Base-by-base conservation (phyloP, 768 basidiomycete species). In the Pulveroboletus sp. region DNA sequence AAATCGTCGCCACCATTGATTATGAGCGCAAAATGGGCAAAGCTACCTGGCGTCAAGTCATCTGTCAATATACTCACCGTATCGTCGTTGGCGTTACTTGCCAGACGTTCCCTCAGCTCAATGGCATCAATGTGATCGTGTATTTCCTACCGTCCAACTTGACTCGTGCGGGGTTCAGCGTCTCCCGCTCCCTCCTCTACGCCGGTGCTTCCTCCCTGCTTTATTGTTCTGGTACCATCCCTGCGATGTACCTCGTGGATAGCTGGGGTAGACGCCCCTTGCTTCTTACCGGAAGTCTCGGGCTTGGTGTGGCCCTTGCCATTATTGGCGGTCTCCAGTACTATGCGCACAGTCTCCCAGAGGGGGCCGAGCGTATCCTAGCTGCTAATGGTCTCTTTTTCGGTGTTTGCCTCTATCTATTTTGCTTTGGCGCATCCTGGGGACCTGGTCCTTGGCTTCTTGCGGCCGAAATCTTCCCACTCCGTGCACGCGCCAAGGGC, bases 391-490 rank as follows among this genome's bases (percentile, higher is more conserved):
- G 64, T n/a, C 65, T 72, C 47, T 73, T 69, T 31, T 70, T 66
- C 46, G 69, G 75, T 49, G 73, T 80, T 45, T 77, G 77, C 55
- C 55, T 78, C n/a, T 84, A 83, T 59, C 71, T 84, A 19, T 81
- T 83, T 60, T 72, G 80, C 56, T 81, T 75, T 44, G 78, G 76
- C 6, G 76, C 75, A 19, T 75, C 79, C 57, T 79, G 78, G 78
- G 79, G 78, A 35, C 79, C 79, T 0, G 71, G 71, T 20, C 75
- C 78, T 2, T 80, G 77, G 78, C 69, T 78, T 9, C 72, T 80
- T 38, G 71, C 71, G 14, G 77, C 76, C 1, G 79, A 80, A 50
- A 68, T 79, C 37, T 80, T 78, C 55, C 75, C 69, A 29, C 65
- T 69, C 45, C 66, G 68, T 5, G 69, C 68, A 16, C 68, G 69